These are phyloP conservation scores for Penicillium sclerotigenum DNA, from an alignment of 2,329 filamentous ascomycete species.

Conservation along the genomic window DNA sequence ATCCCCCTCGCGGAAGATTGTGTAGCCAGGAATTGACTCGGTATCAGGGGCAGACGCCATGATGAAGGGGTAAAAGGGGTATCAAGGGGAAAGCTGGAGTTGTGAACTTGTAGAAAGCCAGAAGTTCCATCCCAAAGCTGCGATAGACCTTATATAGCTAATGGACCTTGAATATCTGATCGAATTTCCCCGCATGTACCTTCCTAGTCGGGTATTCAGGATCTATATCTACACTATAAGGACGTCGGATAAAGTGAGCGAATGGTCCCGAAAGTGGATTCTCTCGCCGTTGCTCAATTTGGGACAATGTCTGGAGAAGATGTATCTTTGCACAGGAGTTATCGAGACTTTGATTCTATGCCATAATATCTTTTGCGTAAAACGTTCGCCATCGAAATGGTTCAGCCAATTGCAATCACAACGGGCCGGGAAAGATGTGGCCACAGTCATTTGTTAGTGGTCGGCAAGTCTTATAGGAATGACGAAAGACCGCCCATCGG, in stretches of 20 bases:
- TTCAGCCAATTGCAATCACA: slow-evolving; percentile 13
- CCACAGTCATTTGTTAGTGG: not conserved
- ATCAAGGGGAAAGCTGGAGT: slow-evolving; percentile 2
- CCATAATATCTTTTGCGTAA: slow-evolving; percentile 22
- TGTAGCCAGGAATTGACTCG: slow-evolving; percentile 27
- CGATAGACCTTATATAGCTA: slow-evolving; percentile 17
- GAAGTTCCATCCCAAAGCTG: not conserved
- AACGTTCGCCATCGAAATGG: slow-evolving; percentile 1
- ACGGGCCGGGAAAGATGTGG: not conserved
- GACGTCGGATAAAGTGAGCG: slow-evolving; percentile 5
- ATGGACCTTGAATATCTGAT: slow-evolving; percentile 11
- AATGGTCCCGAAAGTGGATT: slow-evolving; percentile 15
- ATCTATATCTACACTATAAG: slow-evolving; percentile 5
- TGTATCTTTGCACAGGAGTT: not conserved
- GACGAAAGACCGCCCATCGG: not conserved
- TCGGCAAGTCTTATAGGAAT: not conserved
- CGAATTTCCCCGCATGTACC: slow-evolving; percentile 22
- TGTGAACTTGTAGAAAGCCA: slow-evolving; percentile 13
- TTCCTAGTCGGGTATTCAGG: slow-evolving; percentile 23
- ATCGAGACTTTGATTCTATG: not conserved
- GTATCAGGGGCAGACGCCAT: slow-evolving; percentile 28
- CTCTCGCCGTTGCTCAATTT: slow-evolving; percentile 12
- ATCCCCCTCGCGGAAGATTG: slow-evolving; percentile 27
- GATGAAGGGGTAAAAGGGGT: slow-evolving; percentile 8
- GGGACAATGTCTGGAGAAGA: slow-evolving; percentile 19